Conservation (phyloP, 176 grass and related monocot species). For the Zizania latifolia region DNA sequence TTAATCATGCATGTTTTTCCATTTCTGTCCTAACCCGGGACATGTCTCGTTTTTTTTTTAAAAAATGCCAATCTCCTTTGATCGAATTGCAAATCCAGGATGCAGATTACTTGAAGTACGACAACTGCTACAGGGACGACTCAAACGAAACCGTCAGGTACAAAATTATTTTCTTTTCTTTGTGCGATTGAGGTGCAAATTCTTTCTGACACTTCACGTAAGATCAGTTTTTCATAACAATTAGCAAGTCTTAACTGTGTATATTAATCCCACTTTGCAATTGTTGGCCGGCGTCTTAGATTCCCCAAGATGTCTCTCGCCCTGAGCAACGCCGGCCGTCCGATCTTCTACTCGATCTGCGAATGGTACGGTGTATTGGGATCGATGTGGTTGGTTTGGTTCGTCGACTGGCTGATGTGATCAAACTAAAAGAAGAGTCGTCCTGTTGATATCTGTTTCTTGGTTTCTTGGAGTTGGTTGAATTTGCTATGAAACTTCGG, state of each 20-base stretch:
- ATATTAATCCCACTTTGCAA: too few relatives aligned
- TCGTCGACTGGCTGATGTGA: not conserved
- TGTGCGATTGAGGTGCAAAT: too few relatives aligned
- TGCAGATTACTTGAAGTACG: conserved; percentile 76
- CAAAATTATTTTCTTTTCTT: too few relatives aligned
- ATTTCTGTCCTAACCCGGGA: too few relatives aligned
- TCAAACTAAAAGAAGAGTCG: not conserved
- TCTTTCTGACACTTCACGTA: not conserved
- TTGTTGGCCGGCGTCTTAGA: not conserved
- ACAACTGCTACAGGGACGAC: conserved; percentile 47
- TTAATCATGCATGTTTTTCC: too few relatives aligned
- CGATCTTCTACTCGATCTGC: conserved; percentile 63
- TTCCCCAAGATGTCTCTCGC: conserved; percentile 44
- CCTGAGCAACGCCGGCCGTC: conserved; percentile 32
- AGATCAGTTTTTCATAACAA: not conserved
- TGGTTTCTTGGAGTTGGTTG: too few relatives aligned
- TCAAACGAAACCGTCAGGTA: conserved; percentile 39
- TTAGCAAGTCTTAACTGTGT: too few relatives aligned
- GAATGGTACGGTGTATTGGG: conserved; percentile 51
- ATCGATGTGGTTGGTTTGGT: not conserved
- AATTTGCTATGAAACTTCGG: too few relatives aligned
- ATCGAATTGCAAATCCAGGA: conserved; percentile 26
- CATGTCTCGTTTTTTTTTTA: too few relatives aligned
- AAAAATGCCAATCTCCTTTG: too few relatives aligned
- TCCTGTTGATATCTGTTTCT: not conserved